Evolutionary conservation across 2,329 filamentous ascomycete genomes (phyloP).

Genomic region (Aspergillus japonicus): DNA sequence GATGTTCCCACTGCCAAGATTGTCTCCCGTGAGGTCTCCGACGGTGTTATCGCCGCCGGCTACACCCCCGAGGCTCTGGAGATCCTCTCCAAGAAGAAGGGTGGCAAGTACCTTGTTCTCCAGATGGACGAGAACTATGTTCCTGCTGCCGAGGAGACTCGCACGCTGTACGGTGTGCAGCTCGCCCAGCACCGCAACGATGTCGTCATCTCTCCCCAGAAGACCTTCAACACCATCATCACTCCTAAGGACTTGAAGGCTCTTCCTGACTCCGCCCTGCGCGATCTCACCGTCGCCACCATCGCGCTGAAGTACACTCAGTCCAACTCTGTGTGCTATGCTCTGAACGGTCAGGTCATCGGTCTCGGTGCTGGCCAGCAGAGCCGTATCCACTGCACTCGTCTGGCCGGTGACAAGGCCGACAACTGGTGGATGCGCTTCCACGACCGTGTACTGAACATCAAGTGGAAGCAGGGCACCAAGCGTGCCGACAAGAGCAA

Average conservation of each 20-base stretch:
- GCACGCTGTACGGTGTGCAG: constrained; percentile 86
- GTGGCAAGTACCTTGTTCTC: constrained; percentile 90
- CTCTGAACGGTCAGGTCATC: constrained; percentile 87
- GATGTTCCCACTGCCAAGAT: constrained; percentile 94
- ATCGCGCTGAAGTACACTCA: constrained; percentile 99
- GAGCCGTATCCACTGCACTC: constrained; percentile 96
- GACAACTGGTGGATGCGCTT: constrained; percentile 99
- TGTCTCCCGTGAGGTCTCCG: constrained; percentile 95
- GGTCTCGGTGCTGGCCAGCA: constrained; percentile 96
- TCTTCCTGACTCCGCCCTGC: constrained; percentile 76
- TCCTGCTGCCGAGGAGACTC: constrained; percentile 71
- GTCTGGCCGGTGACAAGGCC: constrained; percentile 94
- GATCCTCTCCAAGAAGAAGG: constrained; percentile 97
- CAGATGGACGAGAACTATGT: constrained; percentile 88
- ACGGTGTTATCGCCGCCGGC: constrained; percentile 89
- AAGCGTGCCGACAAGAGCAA: constrained; percentile 98
- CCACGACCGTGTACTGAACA: constrained; percentile 79
- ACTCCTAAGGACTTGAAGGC: constrained; percentile 74
- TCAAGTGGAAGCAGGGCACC: constrained; percentile 97
- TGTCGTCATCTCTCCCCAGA: constrained; percentile 73
- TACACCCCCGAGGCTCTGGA: constrained; percentile 83
- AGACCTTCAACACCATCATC: constrained; percentile 80
- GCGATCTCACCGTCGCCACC: constrained; percentile 90
- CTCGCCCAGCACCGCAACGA: constrained; percentile 93
- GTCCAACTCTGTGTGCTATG: constrained; percentile 98